Evolutionary conservation across 768 basidiomycete species (phyloP).

Genomic region (Auricularia sp.): DNA sequence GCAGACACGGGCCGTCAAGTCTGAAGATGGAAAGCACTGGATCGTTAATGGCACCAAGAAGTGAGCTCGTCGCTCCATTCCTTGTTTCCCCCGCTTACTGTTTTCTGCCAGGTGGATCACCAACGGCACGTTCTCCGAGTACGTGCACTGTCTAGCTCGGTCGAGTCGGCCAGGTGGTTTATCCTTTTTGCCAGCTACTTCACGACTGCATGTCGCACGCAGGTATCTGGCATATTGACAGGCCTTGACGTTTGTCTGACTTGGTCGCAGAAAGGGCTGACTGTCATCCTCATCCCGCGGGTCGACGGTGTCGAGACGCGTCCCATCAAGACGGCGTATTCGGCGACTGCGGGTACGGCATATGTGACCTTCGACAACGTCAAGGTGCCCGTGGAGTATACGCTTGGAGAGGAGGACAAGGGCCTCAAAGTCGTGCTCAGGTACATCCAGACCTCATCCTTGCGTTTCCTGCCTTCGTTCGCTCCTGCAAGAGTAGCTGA

Average conservation of each 20-base stretch:
- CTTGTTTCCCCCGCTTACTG: neutral
- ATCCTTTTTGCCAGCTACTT: constrained; percentile 36
- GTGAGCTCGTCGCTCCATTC: constrained; percentile 26
- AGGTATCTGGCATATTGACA: constrained; percentile 28
- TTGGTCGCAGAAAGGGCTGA: constrained; percentile 49
- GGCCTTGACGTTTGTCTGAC: neutral
- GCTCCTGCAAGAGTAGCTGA: neutral
- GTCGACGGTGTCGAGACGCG: constrained; percentile 70
- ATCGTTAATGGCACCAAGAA: constrained; percentile 92
- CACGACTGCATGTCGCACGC: constrained; percentile 67
- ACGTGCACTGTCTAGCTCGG: constrained; percentile 15
- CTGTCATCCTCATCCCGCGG: constrained; percentile 67
- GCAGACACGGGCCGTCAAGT: constrained; percentile 70
- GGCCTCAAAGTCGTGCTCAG: constrained; percentile 71
- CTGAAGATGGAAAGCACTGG: constrained; percentile 76
- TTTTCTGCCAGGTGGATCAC: constrained; percentile 66
- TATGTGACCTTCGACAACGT: constrained; percentile 38
- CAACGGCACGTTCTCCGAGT: constrained; percentile 74
- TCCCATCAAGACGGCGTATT: constrained; percentile 89
- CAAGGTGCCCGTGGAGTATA: constrained; percentile 77
- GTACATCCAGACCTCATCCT: constrained; percentile 9
- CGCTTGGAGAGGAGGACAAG: constrained; percentile 75
- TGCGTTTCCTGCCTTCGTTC: constrained; percentile 18
- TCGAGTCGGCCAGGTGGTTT: constrained; percentile 8
- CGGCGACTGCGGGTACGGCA: constrained; percentile 81